Evolutionary conservation across 352 stramenopile species (phyloP).

Genomic region (Pythium dissotocum): DNA sequence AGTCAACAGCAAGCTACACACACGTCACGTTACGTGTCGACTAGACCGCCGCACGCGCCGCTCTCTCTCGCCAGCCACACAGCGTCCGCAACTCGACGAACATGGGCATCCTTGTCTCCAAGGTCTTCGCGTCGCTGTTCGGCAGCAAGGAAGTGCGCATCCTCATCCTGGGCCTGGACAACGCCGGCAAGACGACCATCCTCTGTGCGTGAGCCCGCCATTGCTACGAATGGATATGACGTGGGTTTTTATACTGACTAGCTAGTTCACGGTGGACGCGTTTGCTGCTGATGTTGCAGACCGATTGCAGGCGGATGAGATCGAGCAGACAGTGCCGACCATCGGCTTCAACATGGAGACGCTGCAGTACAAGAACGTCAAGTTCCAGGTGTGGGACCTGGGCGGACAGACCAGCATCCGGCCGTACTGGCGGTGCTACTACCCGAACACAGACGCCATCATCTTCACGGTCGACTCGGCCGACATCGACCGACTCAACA

Average conservation of each 20-base stretch:
- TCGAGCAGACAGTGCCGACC: constrained; percentile 98
- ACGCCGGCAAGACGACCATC: constrained; percentile 99
- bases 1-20: neutral
- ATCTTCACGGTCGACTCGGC: constrained; percentile 97
- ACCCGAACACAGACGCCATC: constrained; percentile 98
- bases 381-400: constrained; percentile 99
- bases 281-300: constrained; percentile 38
- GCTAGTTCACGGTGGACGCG: neutral
- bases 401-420: constrained; percentile 99
- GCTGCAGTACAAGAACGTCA: constrained; percentile 92
- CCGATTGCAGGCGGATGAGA: constrained; percentile 90
- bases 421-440: constrained; percentile 99
- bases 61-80: neutral
- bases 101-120: constrained; percentile 98
- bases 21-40: constrained; percentile 15
- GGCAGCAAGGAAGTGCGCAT: constrained; percentile 99
- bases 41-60: constrained; percentile 1
- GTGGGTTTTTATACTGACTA: neutral
- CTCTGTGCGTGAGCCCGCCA: constrained; percentile 81
- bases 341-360: constrained; percentile 98
- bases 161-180: constrained; percentile 99
- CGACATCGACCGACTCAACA: constrained; percentile 96
- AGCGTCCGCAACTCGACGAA: neutral
- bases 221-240: neutral
- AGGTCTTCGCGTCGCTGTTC: constrained; percentile 98